phyloP scores from a whole-genome alignment of 225 moss, liverwort and hornwort species.

The Polytrichum formosum region DNA sequence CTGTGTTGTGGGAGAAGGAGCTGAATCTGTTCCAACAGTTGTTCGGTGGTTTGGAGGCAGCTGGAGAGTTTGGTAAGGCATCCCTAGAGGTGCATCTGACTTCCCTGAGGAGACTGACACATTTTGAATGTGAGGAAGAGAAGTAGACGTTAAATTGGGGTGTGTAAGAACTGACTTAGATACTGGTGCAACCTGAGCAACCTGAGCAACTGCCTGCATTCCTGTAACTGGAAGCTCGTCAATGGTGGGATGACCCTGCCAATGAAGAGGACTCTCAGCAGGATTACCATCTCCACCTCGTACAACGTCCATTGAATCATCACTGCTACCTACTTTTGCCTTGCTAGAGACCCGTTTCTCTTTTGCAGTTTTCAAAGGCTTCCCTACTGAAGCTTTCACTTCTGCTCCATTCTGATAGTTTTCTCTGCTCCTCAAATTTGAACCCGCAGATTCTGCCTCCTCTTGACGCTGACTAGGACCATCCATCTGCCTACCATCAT shows the following conservation, averaged over 20 bases:
- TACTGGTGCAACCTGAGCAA: constrained; percentile 22
- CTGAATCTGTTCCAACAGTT: constrained; percentile 23
- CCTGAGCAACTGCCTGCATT: constrained; percentile 33
- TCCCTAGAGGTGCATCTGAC: constrained; percentile 13
- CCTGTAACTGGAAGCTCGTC: constrained; percentile 28
- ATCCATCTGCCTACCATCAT: constrained; percentile 26
- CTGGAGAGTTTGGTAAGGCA: constrained; percentile 25
- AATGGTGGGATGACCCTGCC: constrained; percentile 21
- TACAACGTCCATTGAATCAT: constrained; percentile 10
- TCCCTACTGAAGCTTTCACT: constrained; percentile 19
- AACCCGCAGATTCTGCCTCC: constrained; percentile 4
- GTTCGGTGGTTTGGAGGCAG: constrained; percentile 10
- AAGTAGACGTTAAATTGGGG: constrained; percentile 29
- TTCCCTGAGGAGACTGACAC: constrained; percentile 14
- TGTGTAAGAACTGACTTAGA: constrained; percentile 24
- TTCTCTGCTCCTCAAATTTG: constrained; percentile 8
- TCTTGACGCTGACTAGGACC: constrained; percentile 14
- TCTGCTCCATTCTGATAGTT: constrained; percentile 20
- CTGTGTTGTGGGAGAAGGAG: constrained; percentile 14
- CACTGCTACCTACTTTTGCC: constrained; percentile 18
- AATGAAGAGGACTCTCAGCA: constrained; percentile 21
- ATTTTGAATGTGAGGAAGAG: constrained; percentile 21
- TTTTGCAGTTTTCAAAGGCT: constrained; percentile 15
- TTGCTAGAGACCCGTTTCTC: constrained; percentile 20
- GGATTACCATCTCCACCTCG: constrained; percentile 26